Evolutionary conservation across 306 rosid species (phyloP), one percentile per base, ranked within the genome.

Genomic region (Malus sylvestris): DNA sequence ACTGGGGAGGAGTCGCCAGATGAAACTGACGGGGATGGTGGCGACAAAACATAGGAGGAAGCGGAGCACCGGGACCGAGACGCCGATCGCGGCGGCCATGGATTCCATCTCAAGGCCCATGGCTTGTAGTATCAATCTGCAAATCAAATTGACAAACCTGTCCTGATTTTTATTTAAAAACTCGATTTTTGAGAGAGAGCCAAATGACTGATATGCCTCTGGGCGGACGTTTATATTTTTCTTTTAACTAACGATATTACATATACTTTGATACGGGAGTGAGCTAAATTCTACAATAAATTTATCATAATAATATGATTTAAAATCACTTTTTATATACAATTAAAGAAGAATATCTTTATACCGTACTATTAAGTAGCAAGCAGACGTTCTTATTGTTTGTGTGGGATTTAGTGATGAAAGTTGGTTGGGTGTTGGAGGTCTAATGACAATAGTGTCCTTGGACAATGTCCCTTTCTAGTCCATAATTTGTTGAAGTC

Each of bases 1-100:
- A 32, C 93, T 86, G 12, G 99, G 97, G 19, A 88, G 75, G 75
- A 96, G 4, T 27, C 97, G 89, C 87, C 92, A 85, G 20, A 89
- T n/a, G 73, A 90, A 87, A 86, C 96, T 86, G 62, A 92, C 71
- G 4, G 98, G 99, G 52, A 96, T 87, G 44, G 98, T 92, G 76
- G 93, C 91, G 20, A 84, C 87, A 89, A 89, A 92, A 65, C 96
- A 96, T 61, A 92, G 90, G 49, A 96, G 91, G 84, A 96, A 96
- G 3, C 98, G 93, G 73, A 92, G 89, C 63, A 96, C 98, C 10
- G 98, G 73, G 23, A 92, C 88, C 1, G 97, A 92, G 16, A 96
- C 84, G 4, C 99, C 98, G 9, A 96, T 96, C 4, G 93, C 65
- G 8, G 87, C 84, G 40, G 96, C 99, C 90, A 91, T 87, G 88